Evolutionary conservation across 2,329 filamentous ascomycete species (phyloP).

Genomic region (Erysiphe pulchra): DNA sequence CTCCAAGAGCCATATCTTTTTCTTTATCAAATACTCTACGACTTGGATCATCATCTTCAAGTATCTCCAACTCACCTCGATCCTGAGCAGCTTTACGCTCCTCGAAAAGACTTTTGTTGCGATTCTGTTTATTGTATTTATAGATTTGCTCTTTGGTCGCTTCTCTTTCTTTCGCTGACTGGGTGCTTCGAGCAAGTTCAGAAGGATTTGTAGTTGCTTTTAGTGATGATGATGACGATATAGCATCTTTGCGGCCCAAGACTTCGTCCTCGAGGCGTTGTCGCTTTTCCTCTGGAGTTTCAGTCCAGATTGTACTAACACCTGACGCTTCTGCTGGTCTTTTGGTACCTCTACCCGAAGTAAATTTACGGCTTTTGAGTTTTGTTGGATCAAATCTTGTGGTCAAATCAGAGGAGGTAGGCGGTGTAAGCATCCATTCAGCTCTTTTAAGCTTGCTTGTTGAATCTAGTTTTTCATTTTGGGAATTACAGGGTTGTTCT

Average conservation of each 20-base stretch:
- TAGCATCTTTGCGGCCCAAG: slow-evolving; percentile 32
- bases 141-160: slow-evolving; percentile 23
- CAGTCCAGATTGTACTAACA: slow-evolving; percentile 44
- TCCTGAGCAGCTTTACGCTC: slow-evolving; percentile 11
- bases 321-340: slow-evolving; percentile 14
- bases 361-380: slow-evolving; percentile 58
- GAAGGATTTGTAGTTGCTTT: slow-evolving; percentile 1
- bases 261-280: slow-evolving; percentile 59
- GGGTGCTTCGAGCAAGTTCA: not conserved
- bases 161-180: slow-evolving; percentile 13
- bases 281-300: slow-evolving; percentile 72
- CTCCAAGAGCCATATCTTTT: slow-evolving; percentile 70
- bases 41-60: slow-evolving; percentile 75
- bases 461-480: not conserved
- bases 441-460: slow-evolving; percentile 37
- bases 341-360: slow-evolving; percentile 35
- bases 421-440: slow-evolving; percentile 61
- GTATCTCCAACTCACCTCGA: slow-evolving; percentile 21
- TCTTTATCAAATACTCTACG: slow-evolving; percentile 70
- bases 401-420: slow-evolving; percentile 24
- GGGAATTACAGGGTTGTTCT: not conserved
- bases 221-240: not conserved
- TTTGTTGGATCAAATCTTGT: slow-evolving; percentile 61
- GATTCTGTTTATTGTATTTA: slow-evolving; percentile 29
- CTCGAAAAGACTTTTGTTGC: slow-evolving; percentile 32